Evolutionary conservation across 148 eudicot genomes (phyloP).

Genomic region (Tetragonia tetragonoides): DNA sequence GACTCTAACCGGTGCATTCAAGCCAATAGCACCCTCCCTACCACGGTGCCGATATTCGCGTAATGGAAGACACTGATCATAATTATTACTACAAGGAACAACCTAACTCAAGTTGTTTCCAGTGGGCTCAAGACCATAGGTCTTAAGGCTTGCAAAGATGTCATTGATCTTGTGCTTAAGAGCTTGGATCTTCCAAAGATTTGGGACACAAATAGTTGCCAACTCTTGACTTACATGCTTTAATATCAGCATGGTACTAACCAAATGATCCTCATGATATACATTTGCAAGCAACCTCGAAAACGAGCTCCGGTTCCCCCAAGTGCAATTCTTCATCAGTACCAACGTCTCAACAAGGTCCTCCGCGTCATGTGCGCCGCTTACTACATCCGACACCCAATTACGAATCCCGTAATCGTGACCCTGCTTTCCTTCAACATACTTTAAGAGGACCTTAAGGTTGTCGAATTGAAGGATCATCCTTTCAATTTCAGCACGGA

Average conservation of each 20-base stretch:
- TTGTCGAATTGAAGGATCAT: neutral
- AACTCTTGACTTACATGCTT: neutral
- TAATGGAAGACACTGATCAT: neutral
- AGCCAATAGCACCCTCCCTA: neutral
- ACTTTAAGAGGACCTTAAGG: neutral
- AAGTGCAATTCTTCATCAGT: neutral
- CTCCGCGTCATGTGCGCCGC: neutral
- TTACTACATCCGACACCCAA: neutral
- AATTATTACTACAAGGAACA: neutral
- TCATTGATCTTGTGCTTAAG: neutral
- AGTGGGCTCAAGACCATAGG: neutral
- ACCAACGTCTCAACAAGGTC: neutral
- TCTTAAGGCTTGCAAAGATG: neutral
- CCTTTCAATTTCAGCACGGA: neutral
- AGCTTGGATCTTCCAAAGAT: neutral
- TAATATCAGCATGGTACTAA: too few species aligned
- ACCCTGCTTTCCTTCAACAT: neutral
- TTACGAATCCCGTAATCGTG: neutral
- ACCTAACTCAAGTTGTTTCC: neutral
- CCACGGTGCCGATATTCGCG: neutral
- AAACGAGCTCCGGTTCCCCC: neutral
- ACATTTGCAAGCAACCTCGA: neutral
- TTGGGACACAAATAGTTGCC: neutral
- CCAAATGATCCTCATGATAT: too few species aligned
- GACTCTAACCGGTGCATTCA: neutral